A percentile compares a stretch with the other conserved stretches of the same genome.
Conservation (phyloP, 176 grass and related monocot species). For the Aegilops longissima region DNA sequence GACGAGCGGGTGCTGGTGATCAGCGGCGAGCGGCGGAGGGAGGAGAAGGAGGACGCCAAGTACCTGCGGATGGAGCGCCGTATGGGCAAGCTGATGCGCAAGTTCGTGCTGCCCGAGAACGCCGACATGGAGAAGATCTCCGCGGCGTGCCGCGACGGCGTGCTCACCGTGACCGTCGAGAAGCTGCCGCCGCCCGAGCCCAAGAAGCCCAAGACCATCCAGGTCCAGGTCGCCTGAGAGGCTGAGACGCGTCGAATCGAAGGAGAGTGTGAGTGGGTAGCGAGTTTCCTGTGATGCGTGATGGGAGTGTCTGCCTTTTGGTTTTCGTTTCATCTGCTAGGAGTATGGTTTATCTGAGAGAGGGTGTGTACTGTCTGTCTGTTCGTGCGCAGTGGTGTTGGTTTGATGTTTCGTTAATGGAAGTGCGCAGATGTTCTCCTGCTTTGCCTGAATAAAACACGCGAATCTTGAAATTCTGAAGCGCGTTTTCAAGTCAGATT, state of each 20-base stretch:
- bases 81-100: conserved; percentile 85
- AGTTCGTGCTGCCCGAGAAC: conserved; percentile 70
- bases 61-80: conserved; percentile 77
- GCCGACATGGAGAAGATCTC: conserved; percentile 65
- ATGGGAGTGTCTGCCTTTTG: neutral
- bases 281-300: neutral
- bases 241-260: neutral
- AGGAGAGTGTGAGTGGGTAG: neutral
- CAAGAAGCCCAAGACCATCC: conserved; percentile 81
- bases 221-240: conserved; percentile 60
- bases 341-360: neutral
- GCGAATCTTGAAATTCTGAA: neutral
- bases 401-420: neutral
- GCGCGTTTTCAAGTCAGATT: neutral
- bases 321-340: no score
- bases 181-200: conserved; percentile 82
- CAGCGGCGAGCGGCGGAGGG: conserved; percentile 63
- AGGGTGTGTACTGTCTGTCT: neutral
- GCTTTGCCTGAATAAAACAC: conserved; percentile 20
- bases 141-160: conserved; percentile 61
- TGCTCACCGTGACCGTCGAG: conserved; percentile 58
- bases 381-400: neutral
- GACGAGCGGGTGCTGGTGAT: conserved; percentile 70
- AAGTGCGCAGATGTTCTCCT: neutral
- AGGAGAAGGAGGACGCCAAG: conserved; percentile 71